Conservation (phyloP, 2,329 filamentous ascomycete species). For the Epichloe bromicola region DNA sequence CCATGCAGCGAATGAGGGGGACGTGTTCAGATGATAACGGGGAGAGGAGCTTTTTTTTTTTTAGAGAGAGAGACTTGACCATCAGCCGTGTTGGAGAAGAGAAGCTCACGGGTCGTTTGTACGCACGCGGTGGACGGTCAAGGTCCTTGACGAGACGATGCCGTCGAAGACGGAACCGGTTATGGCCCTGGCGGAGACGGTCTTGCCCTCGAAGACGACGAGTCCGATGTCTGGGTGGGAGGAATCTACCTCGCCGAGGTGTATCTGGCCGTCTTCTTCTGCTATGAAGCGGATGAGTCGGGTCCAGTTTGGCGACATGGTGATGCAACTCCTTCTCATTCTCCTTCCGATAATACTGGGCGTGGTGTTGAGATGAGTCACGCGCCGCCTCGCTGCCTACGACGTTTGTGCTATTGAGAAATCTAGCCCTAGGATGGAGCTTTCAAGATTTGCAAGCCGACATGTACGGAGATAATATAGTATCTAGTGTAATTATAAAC, state of each 20-base stretch:
- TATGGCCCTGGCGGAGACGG: not conserved
- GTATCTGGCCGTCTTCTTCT: slow-evolving; percentile 25
- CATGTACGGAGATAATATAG: too few species aligned
- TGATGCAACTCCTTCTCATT: too few species aligned
- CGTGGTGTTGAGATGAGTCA: too few species aligned
- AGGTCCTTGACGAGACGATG: not conserved
- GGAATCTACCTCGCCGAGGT: slow-evolving; percentile 24
- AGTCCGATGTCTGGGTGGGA: slow-evolving; percentile 14
- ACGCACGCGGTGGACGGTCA: not conserved
- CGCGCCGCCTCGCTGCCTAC: too few species aligned
- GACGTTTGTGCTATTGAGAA: too few species aligned
- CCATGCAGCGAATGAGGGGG: slow-evolving; percentile 30
- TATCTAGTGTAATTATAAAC: too few species aligned
- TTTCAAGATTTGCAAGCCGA: too few species aligned
- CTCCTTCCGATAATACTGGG: too few species aligned
- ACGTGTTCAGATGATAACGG: slow-evolving; percentile 22
- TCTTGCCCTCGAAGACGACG: not conserved
- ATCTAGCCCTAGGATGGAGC: too few species aligned
- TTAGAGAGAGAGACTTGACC: too few species aligned
- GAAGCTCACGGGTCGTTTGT: not conserved
- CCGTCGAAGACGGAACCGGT: slow-evolving; percentile 2
- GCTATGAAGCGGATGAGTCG: slow-evolving; percentile 29
- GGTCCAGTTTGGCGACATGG: slow-evolving; percentile 18
- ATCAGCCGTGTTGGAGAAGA: too few species aligned
- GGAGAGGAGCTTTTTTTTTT: slow-evolving; percentile 14